phyloP scores from a whole-genome alignment of 257 asterid genomes.

The Solanum sitiens region DNA sequence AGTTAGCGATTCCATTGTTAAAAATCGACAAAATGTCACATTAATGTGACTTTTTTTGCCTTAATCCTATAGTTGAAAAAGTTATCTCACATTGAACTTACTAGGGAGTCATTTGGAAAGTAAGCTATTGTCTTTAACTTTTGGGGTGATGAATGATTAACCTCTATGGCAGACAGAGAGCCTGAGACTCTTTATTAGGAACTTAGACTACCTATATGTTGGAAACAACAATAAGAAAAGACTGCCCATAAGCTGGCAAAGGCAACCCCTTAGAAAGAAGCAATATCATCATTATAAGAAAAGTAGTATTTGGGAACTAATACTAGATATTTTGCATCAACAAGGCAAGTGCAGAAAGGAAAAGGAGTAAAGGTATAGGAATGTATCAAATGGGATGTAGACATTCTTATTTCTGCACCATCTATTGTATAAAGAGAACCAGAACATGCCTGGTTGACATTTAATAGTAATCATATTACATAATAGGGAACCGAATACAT shows the following conservation, averaged over 20 bases:
- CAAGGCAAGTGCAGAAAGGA: neutral
- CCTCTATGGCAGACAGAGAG: neutral
- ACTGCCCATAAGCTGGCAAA: neutral
- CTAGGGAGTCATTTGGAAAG: neutral
- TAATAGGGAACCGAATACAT: neutral
- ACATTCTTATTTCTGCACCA: neutral
- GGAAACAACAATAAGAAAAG: neutral
- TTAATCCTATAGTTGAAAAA: neutral
- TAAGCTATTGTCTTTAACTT: neutral
- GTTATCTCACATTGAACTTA: neutral
- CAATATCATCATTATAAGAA: neutral
- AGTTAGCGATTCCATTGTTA: neutral
- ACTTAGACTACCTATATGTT: neutral
- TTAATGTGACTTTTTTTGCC: neutral
- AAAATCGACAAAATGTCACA: neutral
- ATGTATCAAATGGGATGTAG: neutral
- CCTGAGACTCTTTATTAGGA: neutral
- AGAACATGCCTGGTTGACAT: neutral
- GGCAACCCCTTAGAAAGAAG: neutral
- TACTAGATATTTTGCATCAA: neutral
- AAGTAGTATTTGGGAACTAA: neutral
- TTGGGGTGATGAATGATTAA: neutral
- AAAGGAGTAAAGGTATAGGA: neutral
- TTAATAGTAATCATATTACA: neutral
- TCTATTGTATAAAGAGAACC: neutral